Evolutionary conservation across 177 flowering plant genomes (phyloP), one percentile per base, ranked within the genome.

Genomic region (Tripterygium wilfordii): DNA sequence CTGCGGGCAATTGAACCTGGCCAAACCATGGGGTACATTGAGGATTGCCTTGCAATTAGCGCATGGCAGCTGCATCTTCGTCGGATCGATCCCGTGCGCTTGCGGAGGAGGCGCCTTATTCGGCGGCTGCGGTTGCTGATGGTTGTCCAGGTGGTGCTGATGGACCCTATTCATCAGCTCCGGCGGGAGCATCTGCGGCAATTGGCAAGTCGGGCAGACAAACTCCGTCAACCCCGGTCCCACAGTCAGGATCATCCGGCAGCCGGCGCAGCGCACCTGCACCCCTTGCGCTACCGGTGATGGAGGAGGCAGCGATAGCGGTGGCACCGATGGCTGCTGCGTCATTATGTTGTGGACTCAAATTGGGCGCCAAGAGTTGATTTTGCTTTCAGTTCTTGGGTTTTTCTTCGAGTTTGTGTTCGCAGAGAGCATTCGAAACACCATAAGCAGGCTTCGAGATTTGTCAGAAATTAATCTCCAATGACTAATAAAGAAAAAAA

Each of bases 171-270:
- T 53, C 54, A 73, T 62, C 22, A 92, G 69, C 75, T 92, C 95
- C 42, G 98, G 98, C 25, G 96, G 98, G 26, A 92, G 82, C 86
- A 78, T 83, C 57, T 92, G 96, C 18, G 94, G 85, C 37, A 92
- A 40, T 24, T 71, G 64, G 59, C 98, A 92, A 8, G 72, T 70
- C 28, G 91, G 89, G 57, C 98, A 92, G 4, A 63, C 60, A 60
- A 92, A 92, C 51, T 88, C 95, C 16, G 74, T 70, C 40, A 76
- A 23, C 0, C 95, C 96, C 0, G 78, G 57, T 0, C 57, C 77
- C 17, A 88, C 96, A 1, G 79, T 70, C 43, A 91, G 52, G 58
- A 92, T 81, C 69, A 66, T 56, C 5, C 74, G 78, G 63, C 98
- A 92, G 0, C 98, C 98, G 10, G 98, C 96, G 54, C 98, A 92